These are phyloP conservation scores for Cylindrotheca fusiformis DNA, from an alignment of 108 stramenopile species.

Conservation along the genomic window DNA sequence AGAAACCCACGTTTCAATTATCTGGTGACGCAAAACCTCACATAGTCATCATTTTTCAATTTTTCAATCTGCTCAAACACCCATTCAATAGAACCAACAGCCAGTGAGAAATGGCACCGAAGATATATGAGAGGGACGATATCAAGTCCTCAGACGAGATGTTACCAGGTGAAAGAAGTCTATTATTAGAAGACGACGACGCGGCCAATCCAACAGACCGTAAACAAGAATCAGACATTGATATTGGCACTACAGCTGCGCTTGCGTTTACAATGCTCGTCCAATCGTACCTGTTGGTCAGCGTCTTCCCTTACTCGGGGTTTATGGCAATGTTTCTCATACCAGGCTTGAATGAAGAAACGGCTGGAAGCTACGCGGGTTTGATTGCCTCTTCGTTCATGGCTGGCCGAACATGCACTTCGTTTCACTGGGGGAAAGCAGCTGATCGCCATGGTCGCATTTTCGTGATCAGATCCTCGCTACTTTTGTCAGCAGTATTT, in stretches of 20 bases:
- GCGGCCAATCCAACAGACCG: no score
- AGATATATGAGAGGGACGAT: no score
- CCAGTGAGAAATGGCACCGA: no score
- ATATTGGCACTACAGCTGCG: conserved; percentile 1
- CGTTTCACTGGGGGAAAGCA: conserved; percentile 54
- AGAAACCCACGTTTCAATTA: no score
- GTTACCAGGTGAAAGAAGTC: no score
- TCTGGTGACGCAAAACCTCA: no score
- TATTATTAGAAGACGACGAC: no score
- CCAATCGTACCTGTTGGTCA: conserved; percentile 48
- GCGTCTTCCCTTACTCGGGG: conserved; percentile 69
- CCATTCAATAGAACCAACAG: no score
- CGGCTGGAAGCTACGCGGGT: conserved; percentile 62
- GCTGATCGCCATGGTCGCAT: conserved; percentile 68
- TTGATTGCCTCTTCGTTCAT: conserved; percentile 67
- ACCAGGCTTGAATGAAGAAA: conserved; percentile 34
- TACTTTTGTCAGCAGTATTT: conserved; percentile 38
- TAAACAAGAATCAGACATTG: no score
- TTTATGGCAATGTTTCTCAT: conserved; percentile 57
- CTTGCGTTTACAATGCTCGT: conserved; percentile 16
- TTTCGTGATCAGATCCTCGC: conserved; percentile 41
- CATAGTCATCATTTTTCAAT: no score
- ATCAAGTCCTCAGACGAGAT: no score
- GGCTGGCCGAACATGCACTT: conserved; percentile 49
- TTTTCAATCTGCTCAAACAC: no score